These are phyloP conservation scores for Clathrus columnatus DNA, from an alignment of 768 basidiomycete genomes.

Conservation along the genomic window DNA sequence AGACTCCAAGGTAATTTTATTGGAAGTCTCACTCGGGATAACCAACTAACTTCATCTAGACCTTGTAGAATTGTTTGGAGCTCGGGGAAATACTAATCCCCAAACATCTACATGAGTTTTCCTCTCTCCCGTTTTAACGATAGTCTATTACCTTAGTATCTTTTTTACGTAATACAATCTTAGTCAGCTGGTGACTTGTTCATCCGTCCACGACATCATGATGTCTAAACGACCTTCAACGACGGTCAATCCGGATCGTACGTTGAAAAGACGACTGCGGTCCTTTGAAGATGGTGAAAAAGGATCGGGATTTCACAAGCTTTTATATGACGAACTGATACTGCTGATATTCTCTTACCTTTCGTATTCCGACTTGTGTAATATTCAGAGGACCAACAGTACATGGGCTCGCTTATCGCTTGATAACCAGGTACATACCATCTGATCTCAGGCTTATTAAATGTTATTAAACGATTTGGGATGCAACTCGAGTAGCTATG, in stretches of 20 bases:
- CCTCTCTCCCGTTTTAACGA: no score
- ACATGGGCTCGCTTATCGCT: slow-evolving; percentile 60
- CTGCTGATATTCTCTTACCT: slow-evolving; percentile 67
- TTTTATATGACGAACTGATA: slow-evolving; percentile 69
- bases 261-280: background rate
- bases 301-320: slow-evolving; percentile 37
- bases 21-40: background rate
- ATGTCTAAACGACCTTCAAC: background rate
- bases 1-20: slow-evolving; percentile 58
- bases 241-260: background rate
- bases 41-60: slow-evolving; percentile 29
- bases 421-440: slow-evolving; percentile 52
- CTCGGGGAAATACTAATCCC: slow-evolving; percentile 18
- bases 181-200: background rate
- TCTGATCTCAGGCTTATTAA: slow-evolving; percentile 9
- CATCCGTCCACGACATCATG: background rate
- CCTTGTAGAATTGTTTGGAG: slow-evolving; percentile 49
- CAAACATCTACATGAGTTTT: background rate
- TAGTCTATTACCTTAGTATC: no score
- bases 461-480: slow-evolving; percentile 14
- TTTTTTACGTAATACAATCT: background rate
- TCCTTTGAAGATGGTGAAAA: background rate
- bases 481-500: slow-evolving; percentile 40
- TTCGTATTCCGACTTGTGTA: slow-evolving; percentile 57
- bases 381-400: slow-evolving; percentile 48